phyloP scores from a whole-genome alignment of 805 yeast species.

The Tetrapisispora arboricola region DNA sequence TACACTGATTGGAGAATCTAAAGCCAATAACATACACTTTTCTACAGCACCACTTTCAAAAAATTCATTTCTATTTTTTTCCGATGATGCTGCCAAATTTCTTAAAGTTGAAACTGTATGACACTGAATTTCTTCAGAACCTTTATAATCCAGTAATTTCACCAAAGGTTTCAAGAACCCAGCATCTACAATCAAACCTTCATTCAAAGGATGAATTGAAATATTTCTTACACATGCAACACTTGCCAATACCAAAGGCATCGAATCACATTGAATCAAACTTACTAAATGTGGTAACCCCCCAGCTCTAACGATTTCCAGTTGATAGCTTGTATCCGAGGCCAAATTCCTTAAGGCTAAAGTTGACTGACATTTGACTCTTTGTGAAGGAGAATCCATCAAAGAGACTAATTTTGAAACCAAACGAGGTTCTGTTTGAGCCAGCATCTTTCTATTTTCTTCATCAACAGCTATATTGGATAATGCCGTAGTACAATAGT shows the following conservation, averaged over 20 bases:
- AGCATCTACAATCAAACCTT: slow-evolving; percentile 90
- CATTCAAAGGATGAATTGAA: slow-evolving; percentile 93
- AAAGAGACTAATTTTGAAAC: slow-evolving; percentile 78
- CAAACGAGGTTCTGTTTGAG: slow-evolving; percentile 86
- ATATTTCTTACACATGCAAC: slow-evolving; percentile 97
- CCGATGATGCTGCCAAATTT: slow-evolving; percentile 91
- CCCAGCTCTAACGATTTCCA: slow-evolving; percentile 90
- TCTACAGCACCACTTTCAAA: slow-evolving; percentile 93
- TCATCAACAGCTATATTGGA: slow-evolving; percentile 97
- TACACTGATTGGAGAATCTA: slow-evolving; percentile 79
- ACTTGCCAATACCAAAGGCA: slow-evolving; percentile 88
- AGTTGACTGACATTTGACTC: slow-evolving; percentile 98
- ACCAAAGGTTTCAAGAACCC: slow-evolving; percentile 92
- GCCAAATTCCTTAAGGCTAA: slow-evolving; percentile 92
- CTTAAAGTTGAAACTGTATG: slow-evolving; percentile 95
- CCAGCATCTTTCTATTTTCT: slow-evolving; percentile 72
- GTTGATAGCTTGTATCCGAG: slow-evolving; percentile 89
- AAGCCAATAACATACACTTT: slow-evolving; percentile 79
- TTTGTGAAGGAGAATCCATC: slow-evolving; percentile 87
- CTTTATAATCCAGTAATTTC: slow-evolving; percentile 67
- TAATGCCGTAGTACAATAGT: slow-evolving; percentile 94
- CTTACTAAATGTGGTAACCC: slow-evolving; percentile 92
- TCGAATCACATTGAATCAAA: slow-evolving; percentile 77
- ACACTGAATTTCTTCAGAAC: slow-evolving; percentile 93
- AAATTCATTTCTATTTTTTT: slow-evolving; percentile 82